phyloP scores from a whole-genome alignment of 1,139 yeast genomes.

The Suhomyces terraborum region DNA sequence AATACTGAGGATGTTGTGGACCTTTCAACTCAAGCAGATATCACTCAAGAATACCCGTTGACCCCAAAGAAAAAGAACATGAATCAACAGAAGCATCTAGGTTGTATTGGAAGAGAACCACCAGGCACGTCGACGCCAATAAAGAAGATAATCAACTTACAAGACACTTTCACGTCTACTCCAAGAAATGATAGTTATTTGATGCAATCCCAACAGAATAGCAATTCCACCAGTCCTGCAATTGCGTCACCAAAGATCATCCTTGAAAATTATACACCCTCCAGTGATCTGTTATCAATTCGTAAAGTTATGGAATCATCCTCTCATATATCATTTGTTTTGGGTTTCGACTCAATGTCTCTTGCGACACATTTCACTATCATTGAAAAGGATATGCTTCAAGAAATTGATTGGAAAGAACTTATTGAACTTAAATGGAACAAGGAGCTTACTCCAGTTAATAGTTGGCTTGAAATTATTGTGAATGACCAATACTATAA shows the following conservation, averaged over 20 bases:
- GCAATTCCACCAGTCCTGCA: conserved; percentile 20
- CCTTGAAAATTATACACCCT: conserved; percentile 39
- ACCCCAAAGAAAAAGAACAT: conserved; percentile 23
- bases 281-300: conserved; percentile 34
- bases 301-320: conserved; percentile 39
- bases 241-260: conserved; percentile 35
- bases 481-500: conserved; percentile 56
- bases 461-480: conserved; percentile 82
- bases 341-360: conserved; percentile 64
- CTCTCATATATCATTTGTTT: conserved; percentile 75
- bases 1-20: conserved; percentile 38
- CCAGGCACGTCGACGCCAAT: conserved; percentile 13
- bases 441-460: conserved; percentile 65
- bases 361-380: conserved; percentile 81
- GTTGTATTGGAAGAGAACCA: conserved; percentile 3
- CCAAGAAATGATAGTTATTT: conserved; percentile 17
- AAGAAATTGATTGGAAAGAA: conserved; percentile 92
- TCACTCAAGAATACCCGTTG: conserved; percentile 33
- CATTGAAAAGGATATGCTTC: conserved; percentile 80
- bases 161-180: conserved; percentile 19
- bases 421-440: conserved; percentile 78
- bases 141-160: conserved; percentile 3
- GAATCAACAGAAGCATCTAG: neutral
- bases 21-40: conserved; percentile 21
- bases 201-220: conserved; percentile 10